Conservation (phyloP, 352 stramenopile genomes). For the Phytophthora tentaculata region DNA sequence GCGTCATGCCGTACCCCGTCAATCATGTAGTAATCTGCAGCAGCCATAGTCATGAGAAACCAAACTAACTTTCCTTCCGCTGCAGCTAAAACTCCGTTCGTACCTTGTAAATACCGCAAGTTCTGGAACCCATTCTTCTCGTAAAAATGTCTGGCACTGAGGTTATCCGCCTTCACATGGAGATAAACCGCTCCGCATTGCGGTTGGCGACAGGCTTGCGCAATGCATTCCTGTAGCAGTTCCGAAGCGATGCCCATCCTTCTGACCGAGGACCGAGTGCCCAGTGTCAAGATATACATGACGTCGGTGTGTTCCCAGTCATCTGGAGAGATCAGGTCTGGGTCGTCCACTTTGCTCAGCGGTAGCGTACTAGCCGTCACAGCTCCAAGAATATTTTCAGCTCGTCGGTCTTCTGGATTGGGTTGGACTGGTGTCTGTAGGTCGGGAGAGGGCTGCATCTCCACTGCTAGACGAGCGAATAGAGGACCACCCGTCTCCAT, state of each 20-base stretch:
- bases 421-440: slow-evolving; percentile 16
- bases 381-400: slow-evolving; percentile 83
- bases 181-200: slow-evolving; percentile 94
- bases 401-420: slow-evolving; percentile 10
- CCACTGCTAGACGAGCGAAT: slow-evolving; percentile 89
- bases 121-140: slow-evolving; percentile 95
- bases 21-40: slow-evolving; percentile 89
- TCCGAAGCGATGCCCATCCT: slow-evolving; percentile 90
- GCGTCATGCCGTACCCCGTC: slow-evolving; percentile 79
- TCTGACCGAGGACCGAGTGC: slow-evolving; percentile 84
- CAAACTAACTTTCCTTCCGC: no score
- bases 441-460: slow-evolving; percentile 38
- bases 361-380: slow-evolving; percentile 91
- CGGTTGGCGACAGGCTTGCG: slow-evolving; percentile 76
- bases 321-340: slow-evolving; percentile 55
- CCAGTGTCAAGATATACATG: slow-evolving; percentile 98
- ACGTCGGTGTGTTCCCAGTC: slow-evolving; percentile 79
- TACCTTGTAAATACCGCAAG: slow-evolving; percentile 92
- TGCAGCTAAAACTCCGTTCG: background rate
- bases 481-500: slow-evolving; percentile 87
- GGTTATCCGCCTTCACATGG: slow-evolving; percentile 97
- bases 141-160: slow-evolving; percentile 95
- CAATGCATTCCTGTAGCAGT: slow-evolving; percentile 91
- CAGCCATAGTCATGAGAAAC: slow-evolving; percentile 12
- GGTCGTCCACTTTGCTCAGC: slow-evolving; percentile 74